Conservation (phyloP, 108 stramenopile species). For the Stephanodiscus triporus region DNA sequence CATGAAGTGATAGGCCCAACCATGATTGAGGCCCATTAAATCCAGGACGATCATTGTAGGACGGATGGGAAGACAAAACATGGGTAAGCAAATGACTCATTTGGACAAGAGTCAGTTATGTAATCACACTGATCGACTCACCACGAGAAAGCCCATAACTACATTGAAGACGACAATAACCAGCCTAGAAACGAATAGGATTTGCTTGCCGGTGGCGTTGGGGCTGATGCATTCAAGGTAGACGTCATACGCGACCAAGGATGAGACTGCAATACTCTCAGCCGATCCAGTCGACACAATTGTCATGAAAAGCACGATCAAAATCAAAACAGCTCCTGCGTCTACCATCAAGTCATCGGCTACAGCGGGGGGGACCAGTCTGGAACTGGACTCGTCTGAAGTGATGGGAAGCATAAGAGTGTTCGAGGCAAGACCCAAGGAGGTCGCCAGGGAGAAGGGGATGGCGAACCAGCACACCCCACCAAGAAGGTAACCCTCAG, state of each 20-base stretch:
- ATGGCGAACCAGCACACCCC: too few species aligned
- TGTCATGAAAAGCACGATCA: conserved; percentile 97
- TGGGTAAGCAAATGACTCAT: too few species aligned
- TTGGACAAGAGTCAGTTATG: not conserved
- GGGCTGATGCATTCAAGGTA: conserved; percentile 92
- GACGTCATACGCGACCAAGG: conserved; percentile 90
- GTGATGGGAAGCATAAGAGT: too few species aligned
- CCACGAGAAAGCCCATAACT: conserved; percentile 76
- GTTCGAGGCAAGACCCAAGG: too few species aligned
- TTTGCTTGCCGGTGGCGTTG: conserved; percentile 85
- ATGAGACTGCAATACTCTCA: conserved; percentile 92
- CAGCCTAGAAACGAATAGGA: conserved; percentile 79
- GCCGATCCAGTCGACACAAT: conserved; percentile 92
- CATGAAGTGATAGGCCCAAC: conserved; percentile 96
- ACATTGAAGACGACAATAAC: conserved; percentile 83
- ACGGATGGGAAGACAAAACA: not conserved
- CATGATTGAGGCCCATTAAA: conserved; percentile 68
- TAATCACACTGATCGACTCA: conserved; percentile 11
- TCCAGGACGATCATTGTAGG: conserved; percentile 39
- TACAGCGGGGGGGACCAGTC: too few species aligned
- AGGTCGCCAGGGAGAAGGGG: too few species aligned
- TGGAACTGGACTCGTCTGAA: too few species aligned
- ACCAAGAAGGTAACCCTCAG: too few species aligned
- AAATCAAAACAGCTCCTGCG: conserved; percentile 70
- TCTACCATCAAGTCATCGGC: too few species aligned